A percentile compares a stretch with the other conserved stretches of the same genome.
phyloP scores from a whole-genome alignment of 805 yeast genomes.

The Saccharomycopsis babjevae region DNA sequence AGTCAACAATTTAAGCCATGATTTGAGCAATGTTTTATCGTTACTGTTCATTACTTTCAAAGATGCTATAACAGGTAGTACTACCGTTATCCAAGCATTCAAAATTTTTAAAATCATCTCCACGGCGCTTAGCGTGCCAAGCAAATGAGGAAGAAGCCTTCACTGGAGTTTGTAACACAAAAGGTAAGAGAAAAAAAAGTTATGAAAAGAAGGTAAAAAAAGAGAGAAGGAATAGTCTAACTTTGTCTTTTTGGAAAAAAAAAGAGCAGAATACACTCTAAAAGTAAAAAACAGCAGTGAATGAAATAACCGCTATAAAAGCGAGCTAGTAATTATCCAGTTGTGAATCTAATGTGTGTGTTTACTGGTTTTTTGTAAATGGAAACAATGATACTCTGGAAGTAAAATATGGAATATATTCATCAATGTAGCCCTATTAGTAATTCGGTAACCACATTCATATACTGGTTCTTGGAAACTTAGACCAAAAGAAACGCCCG shows the following conservation, averaged over 20 bases:
- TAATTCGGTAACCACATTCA: neutral
- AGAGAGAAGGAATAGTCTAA: too few relatives aligned
- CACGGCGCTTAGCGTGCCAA: neutral
- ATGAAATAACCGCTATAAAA: too few relatives aligned
- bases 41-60: slow-evolving; percentile 7
- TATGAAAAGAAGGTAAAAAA: too few relatives aligned
- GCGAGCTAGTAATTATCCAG: too few relatives aligned
- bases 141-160: too few relatives aligned
- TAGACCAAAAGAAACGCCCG: too few relatives aligned
- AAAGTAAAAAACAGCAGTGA: too few relatives aligned
- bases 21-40: slow-evolving; percentile 11
- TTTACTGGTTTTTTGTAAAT: neutral
- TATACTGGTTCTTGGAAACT: neutral
- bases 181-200: too few relatives aligned
- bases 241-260: too few relatives aligned
- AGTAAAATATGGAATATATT: neutral
- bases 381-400: neutral
- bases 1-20: slow-evolving; percentile 13
- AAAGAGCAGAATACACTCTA: too few relatives aligned
- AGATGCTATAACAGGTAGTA: slow-evolving; percentile 8
- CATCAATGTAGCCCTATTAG: neutral
- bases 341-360: neutral
- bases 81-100: neutral
- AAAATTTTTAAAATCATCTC: neutral
- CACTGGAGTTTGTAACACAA: too few relatives aligned